These are phyloP conservation scores for Talaromyces amestolkiae DNA, from an alignment of 2,329 filamentous ascomycete genomes.

Conservation along the genomic window DNA sequence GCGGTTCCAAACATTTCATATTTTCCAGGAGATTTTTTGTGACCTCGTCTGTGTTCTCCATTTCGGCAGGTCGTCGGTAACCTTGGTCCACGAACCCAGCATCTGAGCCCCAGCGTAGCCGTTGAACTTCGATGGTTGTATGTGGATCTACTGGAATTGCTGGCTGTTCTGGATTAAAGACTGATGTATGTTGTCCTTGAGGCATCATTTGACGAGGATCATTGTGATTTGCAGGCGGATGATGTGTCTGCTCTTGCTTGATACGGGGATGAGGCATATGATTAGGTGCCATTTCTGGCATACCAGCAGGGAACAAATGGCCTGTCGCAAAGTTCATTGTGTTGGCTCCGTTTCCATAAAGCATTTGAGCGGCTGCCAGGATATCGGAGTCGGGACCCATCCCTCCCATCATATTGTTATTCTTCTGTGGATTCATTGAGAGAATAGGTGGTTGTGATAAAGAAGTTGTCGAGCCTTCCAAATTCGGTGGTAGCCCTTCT, in stretches of 20 bases:
- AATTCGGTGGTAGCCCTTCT: constrained; percentile 59
- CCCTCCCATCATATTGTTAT: constrained; percentile 26
- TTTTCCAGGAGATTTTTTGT: constrained; percentile 56
- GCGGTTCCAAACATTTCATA: constrained; percentile 58
- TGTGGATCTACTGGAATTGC: constrained; percentile 35
- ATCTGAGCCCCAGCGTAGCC: constrained; percentile 67
- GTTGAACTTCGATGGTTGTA: constrained; percentile 39
- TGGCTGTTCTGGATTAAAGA: constrained; percentile 38
- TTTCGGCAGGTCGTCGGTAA: constrained; percentile 58
- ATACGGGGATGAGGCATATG: constrained; percentile 22
- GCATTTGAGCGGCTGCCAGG: constrained; percentile 56
- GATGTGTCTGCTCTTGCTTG: constrained; percentile 23
- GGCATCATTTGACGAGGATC: constrained; percentile 27
- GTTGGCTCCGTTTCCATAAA: constrained; percentile 38
- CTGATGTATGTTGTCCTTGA: constrained; percentile 36
- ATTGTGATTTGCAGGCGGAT: constrained; percentile 15
- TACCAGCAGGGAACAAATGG: constrained; percentile 25
- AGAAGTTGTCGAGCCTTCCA: constrained; percentile 65
- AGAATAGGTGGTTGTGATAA: constrained; percentile 53
- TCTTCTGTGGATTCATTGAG: constrained; percentile 29
- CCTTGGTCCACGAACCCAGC: constrained; percentile 59
- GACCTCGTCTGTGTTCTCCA: constrained; percentile 59
- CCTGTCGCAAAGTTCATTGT: constrained; percentile 30
- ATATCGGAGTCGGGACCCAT: constrained; percentile 48
- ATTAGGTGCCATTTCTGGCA: constrained; percentile 25